These are phyloP conservation scores for Talaromyces sp. DNA, from an alignment of 2,329 filamentous ascomycete genomes.

Conservation along the genomic window DNA sequence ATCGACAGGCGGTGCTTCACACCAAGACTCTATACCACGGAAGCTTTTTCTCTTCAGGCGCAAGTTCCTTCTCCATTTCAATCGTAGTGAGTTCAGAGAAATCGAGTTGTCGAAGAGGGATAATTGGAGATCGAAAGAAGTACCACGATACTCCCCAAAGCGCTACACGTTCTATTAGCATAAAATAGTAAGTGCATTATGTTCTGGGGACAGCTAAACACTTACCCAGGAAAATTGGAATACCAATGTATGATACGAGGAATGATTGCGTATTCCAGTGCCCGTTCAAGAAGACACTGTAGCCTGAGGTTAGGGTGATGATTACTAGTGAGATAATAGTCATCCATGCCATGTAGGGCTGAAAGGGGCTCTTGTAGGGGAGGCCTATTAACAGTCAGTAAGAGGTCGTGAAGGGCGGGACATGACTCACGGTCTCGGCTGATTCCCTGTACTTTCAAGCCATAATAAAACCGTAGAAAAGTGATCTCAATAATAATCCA, in stretches of 20 bases:
- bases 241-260: not conserved
- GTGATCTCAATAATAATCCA: slow-evolving; percentile 62
- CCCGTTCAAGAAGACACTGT: slow-evolving; percentile 58
- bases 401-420: not conserved
- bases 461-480: slow-evolving; percentile 36
- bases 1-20: not conserved
- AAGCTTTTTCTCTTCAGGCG: not conserved
- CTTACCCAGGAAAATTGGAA: not conserved
- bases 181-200: not conserved
- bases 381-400: not conserved
- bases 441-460: not conserved
- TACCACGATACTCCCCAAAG: not conserved
- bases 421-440: not conserved
- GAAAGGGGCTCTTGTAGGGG: slow-evolving; percentile 17
- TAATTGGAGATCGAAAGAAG: not conserved
- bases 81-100: not conserved
- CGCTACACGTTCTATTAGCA: not conserved
- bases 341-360: slow-evolving; percentile 59
- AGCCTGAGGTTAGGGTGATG: slow-evolving; percentile 68
- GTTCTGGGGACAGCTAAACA: not conserved
- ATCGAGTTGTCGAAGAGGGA: not conserved
- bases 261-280: slow-evolving; percentile 50
- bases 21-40: not conserved
- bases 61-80: not conserved
- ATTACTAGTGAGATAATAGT: slow-evolving; percentile 59